phyloP scores from a whole-genome alignment of 441 rosid genomes.

The Gossypium aridum region DNA sequence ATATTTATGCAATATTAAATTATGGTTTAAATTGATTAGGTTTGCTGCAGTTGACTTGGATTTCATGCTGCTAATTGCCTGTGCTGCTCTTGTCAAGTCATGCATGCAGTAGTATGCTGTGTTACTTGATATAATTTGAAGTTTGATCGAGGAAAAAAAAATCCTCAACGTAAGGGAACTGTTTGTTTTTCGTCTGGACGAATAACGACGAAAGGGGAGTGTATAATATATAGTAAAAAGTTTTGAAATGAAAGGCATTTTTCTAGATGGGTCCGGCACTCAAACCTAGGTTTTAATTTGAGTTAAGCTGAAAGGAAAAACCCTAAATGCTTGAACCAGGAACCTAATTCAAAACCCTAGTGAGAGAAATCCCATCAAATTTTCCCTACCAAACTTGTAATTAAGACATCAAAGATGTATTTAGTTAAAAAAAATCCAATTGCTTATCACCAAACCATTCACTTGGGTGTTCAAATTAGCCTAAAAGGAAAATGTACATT shows the following conservation, averaged over 20 bases:
- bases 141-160: neutral
- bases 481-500: no score
- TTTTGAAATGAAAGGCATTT: neutral
- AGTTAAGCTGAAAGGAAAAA: neutral
- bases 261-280: neutral
- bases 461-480: neutral
- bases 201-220: slow-evolving; percentile 1
- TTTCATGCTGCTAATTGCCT: no score
- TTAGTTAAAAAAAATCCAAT: no score
- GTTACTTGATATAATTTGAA: no score
- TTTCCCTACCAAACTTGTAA: no score
- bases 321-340: neutral
- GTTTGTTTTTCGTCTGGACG: neutral
- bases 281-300: neutral
- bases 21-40: no score
- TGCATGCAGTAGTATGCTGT: no score
- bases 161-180: neutral
- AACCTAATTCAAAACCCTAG: neutral
- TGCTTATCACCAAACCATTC: neutral
- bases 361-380: neutral
- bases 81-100: no score
- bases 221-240: neutral
- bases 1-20: no score
- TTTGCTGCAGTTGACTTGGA: no score
- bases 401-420: no score